phyloP scores from a whole-genome alignment of 2,329 filamentous ascomycete species.

The Aspergillus thermomutatus region DNA sequence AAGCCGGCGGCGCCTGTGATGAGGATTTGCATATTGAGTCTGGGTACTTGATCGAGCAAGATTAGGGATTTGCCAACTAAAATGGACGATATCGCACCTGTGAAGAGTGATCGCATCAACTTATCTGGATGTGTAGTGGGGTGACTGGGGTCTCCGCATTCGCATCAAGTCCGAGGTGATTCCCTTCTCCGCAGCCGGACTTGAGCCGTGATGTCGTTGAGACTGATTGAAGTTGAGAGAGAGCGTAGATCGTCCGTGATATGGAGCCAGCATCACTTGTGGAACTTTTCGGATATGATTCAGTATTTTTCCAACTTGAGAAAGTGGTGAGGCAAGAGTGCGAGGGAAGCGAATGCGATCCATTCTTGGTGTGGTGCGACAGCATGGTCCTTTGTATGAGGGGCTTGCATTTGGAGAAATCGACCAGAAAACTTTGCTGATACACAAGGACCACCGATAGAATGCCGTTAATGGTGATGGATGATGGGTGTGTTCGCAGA shows the following conservation, averaged over 20 bases:
- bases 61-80: neutral
- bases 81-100: neutral
- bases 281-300: neutral
- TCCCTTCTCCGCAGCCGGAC: conserved; percentile 29
- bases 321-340: neutral
- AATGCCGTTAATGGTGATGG: no score
- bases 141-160: conserved; percentile 28
- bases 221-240: neutral
- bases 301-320: neutral
- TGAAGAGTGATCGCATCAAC: neutral
- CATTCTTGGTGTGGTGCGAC: no score
- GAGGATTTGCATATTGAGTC: conserved; percentile 48
- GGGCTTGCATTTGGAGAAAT: neutral
- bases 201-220: conserved; percentile 14
- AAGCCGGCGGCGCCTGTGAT: conserved; percentile 65
- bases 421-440: neutral
- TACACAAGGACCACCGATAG: neutral
- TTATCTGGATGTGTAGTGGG: conserved; percentile 8
- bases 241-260: neutral
- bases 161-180: conserved; percentile 35
- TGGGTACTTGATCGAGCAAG: neutral
- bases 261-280: conserved; percentile 3
- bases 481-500: neutral
- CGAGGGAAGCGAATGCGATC: no score
- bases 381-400: no score